Base-by-base conservation (phyloP, 2,329 filamentous ascomycete genomes). In the Ustilaginoidea virens region DNA sequence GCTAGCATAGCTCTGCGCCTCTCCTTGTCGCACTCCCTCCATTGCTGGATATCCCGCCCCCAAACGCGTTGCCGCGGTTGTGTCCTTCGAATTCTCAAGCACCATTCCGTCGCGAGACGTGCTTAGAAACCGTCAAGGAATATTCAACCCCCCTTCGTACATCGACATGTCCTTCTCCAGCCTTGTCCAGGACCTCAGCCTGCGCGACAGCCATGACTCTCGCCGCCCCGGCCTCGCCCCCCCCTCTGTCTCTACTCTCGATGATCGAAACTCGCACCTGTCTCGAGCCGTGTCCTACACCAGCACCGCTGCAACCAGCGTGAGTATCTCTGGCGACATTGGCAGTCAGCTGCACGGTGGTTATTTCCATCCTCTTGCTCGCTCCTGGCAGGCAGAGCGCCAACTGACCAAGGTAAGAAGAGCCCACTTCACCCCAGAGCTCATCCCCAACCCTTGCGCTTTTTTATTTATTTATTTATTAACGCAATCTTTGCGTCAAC, bases 331-430 rank as follows among this genome's bases (percentile, higher is more conserved):
- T 2, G 72, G 72, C 30, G 80, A 86, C 44, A 86, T 90, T 40
- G 77, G 76, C 10, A 86, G 79, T 52, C 80, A 87, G 54, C 66
- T 87, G 23, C 81, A 90, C 47, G 77, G 80, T 30, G 81, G 81
- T 33, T 87, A 87, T 54, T 76, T 74, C 44, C 80, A 90, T 44
- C 79, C 81, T 26, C 63, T 90, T 32, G 76, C 78, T 33, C 67
- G 81, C 39, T 68, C 75, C 43, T 90, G 81, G 81, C 81, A 90
- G 53, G 74, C 80, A 19, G 80, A 87, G 58, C 69, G 79, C 40
- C 80, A 87, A 57, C 63, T 90, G 50, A 87, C 81, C 37, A 87
- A 87, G 73, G 80, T 81, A 20, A 19, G 15, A 18, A 30, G 23
- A 26, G 10, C 8, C 17, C 9, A 20, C 11, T 11, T 7, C 19